Base-by-base conservation (phyloP, 805 yeast species). In the Candida nanaspora region DNA sequence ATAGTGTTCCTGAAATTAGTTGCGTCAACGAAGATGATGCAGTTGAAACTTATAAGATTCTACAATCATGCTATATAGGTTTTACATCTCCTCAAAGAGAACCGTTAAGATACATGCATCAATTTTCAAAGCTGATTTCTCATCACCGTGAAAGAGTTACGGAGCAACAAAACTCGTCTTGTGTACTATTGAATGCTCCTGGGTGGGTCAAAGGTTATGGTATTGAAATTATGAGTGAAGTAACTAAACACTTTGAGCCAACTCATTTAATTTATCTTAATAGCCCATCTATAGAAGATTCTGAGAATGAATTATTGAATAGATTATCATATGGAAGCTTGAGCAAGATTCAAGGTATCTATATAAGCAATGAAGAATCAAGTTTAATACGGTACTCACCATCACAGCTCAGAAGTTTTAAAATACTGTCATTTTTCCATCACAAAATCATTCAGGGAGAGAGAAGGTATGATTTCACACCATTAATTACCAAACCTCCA, bases 141-240 rank as follows among this genome's bases (percentile, higher is more conserved):
- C 26, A 52, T 53, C 23, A 59, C 36, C 23, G 22, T 9, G 14
- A 19, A 22, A n/a, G 13, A 21, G 4, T 26, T 37, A 14, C 32
- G 44, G 9, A 47, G 49, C 25, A 51, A 36, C 40, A 55, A 52
- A 51, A 52, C 37, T 48, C 64, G 40, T 18, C 71, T 65, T 42
- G 43, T 14, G 59, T 87, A 3, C 57, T 88, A 1, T 69, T 89
- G 4, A 88, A 88, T 51, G 76, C 89, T 1, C 91, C 96, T 0
- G 96, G 96, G 0, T 88, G 96, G 96, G 74, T 87, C 25, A 85
- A 84, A 58, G 97, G 96, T 0, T 78, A 77, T 46, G 97, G 97
- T 0, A 67, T 80, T 14, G 81, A 78, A 37, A 61, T 88, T 8
- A 65, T 85, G n/a, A 65, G 60, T 14, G 62, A 68, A 22, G 60